Percentiles rank a stretch among this genome's conserved stretches.
Evolutionary conservation across 1,139 yeast species (phyloP).

Genomic region (Magnusiomyces suaveolens): DNA sequence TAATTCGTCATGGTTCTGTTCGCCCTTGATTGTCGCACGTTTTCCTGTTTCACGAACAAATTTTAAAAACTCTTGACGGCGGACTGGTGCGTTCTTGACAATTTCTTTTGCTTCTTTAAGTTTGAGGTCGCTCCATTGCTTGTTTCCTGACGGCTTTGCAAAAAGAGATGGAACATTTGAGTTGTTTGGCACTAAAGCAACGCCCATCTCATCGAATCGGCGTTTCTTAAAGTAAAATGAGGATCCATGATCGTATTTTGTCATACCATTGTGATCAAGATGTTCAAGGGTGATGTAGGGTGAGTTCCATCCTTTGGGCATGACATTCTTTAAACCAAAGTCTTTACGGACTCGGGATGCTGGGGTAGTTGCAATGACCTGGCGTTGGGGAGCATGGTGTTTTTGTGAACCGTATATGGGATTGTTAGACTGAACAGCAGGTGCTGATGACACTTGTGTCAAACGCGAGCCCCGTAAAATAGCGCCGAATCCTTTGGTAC

Average conservation of each 20-base stretch:
- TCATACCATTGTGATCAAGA: constrained; percentile 44
- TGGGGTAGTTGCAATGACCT: constrained; percentile 48
- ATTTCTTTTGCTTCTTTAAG: constrained; percentile 7
- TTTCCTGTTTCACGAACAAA: constrained; percentile 5
- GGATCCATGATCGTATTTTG: constrained; percentile 43
- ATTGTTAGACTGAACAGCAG: neutral
- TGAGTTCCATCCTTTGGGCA: constrained; percentile 43
- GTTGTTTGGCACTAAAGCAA: constrained; percentile 29
- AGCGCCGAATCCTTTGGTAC: neutral
- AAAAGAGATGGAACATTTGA: constrained; percentile 17
- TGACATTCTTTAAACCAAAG: constrained; percentile 53
- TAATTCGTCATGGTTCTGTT: neutral
- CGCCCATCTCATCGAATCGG: constrained; percentile 46
- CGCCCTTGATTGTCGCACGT: constrained; percentile 1
- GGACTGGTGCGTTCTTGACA: constrained; percentile 1
- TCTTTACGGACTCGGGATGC: constrained; percentile 47
- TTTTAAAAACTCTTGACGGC: constrained; percentile 7
- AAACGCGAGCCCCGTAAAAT: neutral
- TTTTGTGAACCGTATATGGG: neutral
- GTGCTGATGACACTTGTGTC: neutral
- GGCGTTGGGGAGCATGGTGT: constrained; percentile 40
- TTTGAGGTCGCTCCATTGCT: constrained; percentile 7
- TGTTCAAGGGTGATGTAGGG: constrained; percentile 43
- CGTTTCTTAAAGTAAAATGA: constrained; percentile 41
- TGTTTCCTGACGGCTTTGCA: neutral